phyloP scores from a whole-genome alignment of 495 filamentous ascomycete species.

The Aspergillus bertholletiae region DNA sequence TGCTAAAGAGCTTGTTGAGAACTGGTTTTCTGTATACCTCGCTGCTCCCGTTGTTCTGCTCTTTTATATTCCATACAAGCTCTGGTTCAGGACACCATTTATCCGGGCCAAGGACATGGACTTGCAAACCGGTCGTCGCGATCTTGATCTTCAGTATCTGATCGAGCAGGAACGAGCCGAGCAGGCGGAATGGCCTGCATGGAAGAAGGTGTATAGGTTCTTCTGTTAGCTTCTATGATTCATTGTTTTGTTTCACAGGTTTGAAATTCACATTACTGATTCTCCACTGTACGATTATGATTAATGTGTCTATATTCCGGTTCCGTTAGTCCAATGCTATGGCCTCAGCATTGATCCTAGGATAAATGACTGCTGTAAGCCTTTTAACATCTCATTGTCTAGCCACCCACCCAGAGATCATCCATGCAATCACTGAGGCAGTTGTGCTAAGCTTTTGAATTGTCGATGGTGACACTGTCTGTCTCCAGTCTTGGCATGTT shows the following conservation, averaged over 20 bases:
- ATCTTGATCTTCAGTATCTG: constrained; percentile 72
- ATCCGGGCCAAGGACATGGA: constrained; percentile 73
- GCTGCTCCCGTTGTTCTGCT: constrained; percentile 74
- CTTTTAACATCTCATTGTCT: neutral
- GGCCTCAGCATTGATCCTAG: neutral
- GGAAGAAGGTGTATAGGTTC: constrained; percentile 72
- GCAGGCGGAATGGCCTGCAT: constrained; percentile 66
- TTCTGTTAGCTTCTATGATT: constrained; percentile 44
- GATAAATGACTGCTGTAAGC: neutral
- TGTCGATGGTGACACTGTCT: neutral
- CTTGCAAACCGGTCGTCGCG: constrained; percentile 81
- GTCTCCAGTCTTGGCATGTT: constrained; percentile 9
- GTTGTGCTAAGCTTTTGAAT: neutral
- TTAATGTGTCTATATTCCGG: neutral
- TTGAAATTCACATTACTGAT: neutral
- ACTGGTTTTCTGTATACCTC: constrained; percentile 78
- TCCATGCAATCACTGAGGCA: neutral
- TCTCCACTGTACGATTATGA: constrained; percentile 3
- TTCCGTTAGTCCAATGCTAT: neutral
- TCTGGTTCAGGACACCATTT: constrained; percentile 68
- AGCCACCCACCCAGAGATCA: neutral
- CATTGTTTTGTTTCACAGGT: neutral
- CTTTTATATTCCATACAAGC: constrained; percentile 76
- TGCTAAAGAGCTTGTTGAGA: constrained; percentile 42
- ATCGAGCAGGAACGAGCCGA: constrained; percentile 75